Base-by-base conservation (phyloP, 73 alveolate genomes). In the Paraurostyla sp. region DNA sequence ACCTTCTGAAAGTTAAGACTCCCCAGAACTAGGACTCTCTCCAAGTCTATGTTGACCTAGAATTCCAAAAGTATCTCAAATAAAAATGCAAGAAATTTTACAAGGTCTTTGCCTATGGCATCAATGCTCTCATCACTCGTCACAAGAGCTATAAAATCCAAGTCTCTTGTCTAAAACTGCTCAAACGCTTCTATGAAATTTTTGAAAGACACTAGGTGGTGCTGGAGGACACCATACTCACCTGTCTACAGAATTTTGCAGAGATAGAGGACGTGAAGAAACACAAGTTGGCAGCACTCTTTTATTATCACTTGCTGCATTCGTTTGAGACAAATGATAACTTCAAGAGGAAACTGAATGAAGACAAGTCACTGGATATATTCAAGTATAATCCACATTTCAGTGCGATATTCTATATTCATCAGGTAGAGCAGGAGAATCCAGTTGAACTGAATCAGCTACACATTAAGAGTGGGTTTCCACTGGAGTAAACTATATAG, bases 171-270 rank as follows among this genome's bases (percentile, higher is more conserved):
- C 29, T 83, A 11, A 83, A 54, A 51, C 45, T 83, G 11, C 46
- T 83, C 46, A 83, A 76, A 49, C 4, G 92, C 16, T 46, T 63
- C 32, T 83, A 83, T 41, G 92, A 83, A 36, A 42, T 62, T 59
- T 65, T 60, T 46, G 85, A 50, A 18, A 83, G 65, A 30, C 56
- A 83, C 36, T 40, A 63, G 54, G 58, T 33, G 0, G 58, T 62
- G 6, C 36, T 83, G 22, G 92, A 83, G 33, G 78, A 65, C 49
- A 63, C 92, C 2, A 83, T 83, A 1, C 22, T 83, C 38, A 63
- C 80, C 27, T 59, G 76, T 25, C 69, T 83, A 38, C 27, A 83
- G 51, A 83, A 83, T 29, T 83, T 83, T 65, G 92, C 92, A 25
- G 85, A 63, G 57, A 18, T 83, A 3, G 92, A 83, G 46, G 85